phyloP scores from a whole-genome alignment of 371 early-diverging fungal species.

The Mortierella sp. region DNA sequence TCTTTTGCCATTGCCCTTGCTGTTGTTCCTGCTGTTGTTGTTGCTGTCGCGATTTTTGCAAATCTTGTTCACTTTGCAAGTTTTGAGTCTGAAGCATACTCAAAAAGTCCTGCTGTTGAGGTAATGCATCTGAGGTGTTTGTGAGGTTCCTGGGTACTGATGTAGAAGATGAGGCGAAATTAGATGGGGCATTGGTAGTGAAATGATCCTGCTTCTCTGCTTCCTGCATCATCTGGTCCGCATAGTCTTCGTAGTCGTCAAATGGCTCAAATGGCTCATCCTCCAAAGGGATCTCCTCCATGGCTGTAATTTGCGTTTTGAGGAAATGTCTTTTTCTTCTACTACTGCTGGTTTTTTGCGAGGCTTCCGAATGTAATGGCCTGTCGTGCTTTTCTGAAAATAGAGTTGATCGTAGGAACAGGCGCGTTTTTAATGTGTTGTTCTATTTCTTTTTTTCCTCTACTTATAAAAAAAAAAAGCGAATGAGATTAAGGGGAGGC shows the following conservation, averaged over 20 bases:
- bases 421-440: no score
- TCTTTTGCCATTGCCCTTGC: slow-evolving; percentile 10
- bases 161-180: neutral
- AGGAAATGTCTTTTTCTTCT: no score
- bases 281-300: slow-evolving; percentile 40
- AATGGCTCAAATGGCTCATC: slow-evolving; percentile 48
- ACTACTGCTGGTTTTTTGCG: no score
- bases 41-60: slow-evolving; percentile 10
- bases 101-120: slow-evolving; percentile 32
- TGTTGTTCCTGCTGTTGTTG: slow-evolving; percentile 17
- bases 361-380: no score
- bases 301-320: neutral
- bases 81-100: slow-evolving; percentile 23
- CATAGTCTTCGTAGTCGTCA: slow-evolving; percentile 46
- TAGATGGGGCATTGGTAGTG: neutral
- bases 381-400: no score
- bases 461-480: no score
- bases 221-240: slow-evolving; percentile 45
- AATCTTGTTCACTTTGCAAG: slow-evolving; percentile 3
- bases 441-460: no score
- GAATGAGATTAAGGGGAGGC: no score
- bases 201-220: slow-evolving; percentile 32
- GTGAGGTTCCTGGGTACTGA: neutral
- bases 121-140: slow-evolving; percentile 11
- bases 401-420: no score